Base-by-base conservation (phyloP, 306 rosid genomes). In the Gleditsia sinensis region DNA sequence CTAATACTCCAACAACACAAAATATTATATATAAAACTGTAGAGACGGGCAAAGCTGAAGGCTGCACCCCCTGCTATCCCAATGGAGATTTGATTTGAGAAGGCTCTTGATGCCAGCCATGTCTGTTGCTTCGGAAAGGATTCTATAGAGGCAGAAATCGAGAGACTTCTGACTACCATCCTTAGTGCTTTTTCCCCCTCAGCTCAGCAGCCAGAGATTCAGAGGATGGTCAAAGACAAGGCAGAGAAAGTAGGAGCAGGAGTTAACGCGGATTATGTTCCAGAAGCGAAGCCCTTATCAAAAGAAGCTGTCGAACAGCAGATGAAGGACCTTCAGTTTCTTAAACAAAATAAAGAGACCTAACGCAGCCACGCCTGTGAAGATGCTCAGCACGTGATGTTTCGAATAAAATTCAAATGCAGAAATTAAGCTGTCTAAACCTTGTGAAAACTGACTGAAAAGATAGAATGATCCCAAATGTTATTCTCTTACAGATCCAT, bases 311-410 rank as follows among this genome's bases (percentile, higher is more conserved):
- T 90, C 65, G 80, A 87, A 66, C 23, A 85, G 69, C 98, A 91
- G 83, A 94, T 94, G 96, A 94, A 94, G 83, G 97, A 91, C 80
- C 98, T 94, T 62, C 87, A 87, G 58, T 94, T 94, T 71, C 97
- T 92, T 60, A 81, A 82, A 75, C 96, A 94, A 83, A 88, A 90
- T 28, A 79, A 58, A 33, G 92, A 86, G 19, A 75, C 69, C 60
- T 85, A 36, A 83, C 58, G 13, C 10, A 40, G 74, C 53, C 34
- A 67, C 57, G 60, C 30, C 17, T 55, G 42, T 48, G 16, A 50
- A 23, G 94, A 92, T 72, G 96, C 98, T 60, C 42, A 63, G 25
- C 61, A n/a, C 60, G 42, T 9, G 58, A 50, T 82, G 70, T 37
- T 39, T 17, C 32, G 57, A 61, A 67, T 63, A 69, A 46, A 64